Conservation (phyloP, 78 protist species). For the Polysphondylium violaceum region DNA sequence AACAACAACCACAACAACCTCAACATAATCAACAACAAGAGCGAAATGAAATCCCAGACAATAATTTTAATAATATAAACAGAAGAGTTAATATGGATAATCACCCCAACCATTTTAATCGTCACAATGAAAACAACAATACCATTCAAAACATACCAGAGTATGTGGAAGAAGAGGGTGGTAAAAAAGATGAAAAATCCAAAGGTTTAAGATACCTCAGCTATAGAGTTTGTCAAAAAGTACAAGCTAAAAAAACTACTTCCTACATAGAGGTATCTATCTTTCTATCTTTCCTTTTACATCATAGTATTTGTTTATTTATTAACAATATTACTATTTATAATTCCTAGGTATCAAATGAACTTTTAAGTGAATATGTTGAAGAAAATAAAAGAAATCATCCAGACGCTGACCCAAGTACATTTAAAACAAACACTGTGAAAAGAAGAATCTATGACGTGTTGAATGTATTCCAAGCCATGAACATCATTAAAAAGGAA, state of each 20-base stretch:
- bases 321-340: neutral
- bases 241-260: constrained; percentile 47
- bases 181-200: constrained; percentile 57
- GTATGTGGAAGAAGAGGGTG: neutral
- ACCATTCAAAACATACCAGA: neutral
- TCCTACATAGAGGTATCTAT: constrained; percentile 32
- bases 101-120: neutral
- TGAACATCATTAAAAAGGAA: constrained; percentile 92
- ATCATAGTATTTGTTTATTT: neutral
- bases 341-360: constrained; percentile 40
- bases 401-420: neutral
- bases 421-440: constrained; percentile 87
- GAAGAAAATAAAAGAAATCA: constrained; percentile 20
- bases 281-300: neutral
- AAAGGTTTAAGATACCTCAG: constrained; percentile 65
- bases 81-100: neutral
- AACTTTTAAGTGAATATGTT: constrained; percentile 22
- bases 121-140: constrained; percentile 1
- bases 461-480: constrained; percentile 94
- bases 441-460: constrained; percentile 96
- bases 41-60: neutral
- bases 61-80: neutral
- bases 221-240: constrained; percentile 64
- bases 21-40: constrained; percentile 3
- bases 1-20: neutral